Percentiles rank a stretch among this genome's conserved stretches.
Evolutionary conservation across 164 flowering plant genomes (phyloP).

Genomic region (Aristolochia fimbriata): DNA sequence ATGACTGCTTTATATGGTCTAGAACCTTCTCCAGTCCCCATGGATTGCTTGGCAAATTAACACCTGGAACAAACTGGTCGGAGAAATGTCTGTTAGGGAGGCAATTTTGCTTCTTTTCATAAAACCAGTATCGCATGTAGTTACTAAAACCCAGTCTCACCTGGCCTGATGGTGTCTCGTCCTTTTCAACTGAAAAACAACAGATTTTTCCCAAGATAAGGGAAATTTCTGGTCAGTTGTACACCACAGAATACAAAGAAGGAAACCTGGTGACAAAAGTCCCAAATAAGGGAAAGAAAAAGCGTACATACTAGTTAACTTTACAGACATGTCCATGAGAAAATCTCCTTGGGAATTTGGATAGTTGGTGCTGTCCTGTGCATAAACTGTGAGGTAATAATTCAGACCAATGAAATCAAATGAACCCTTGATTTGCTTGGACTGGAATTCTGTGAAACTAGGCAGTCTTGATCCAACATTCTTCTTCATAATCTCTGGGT

Average conservation of each 20-base stretch:
- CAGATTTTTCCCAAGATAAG: too few relatives aligned
- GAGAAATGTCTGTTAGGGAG: not conserved
- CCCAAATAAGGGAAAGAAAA: not conserved
- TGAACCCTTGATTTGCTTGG: slow-evolving; percentile 21
- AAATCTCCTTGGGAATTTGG: slow-evolving; percentile 8
- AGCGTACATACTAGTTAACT: slow-evolving; percentile 6
- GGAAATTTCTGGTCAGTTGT: too few relatives aligned
- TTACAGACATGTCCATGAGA: slow-evolving; percentile 11
- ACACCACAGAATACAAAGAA: too few relatives aligned
- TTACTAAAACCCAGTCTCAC: not conserved
- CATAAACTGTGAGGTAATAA: slow-evolving; percentile 15
- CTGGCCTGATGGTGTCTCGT: slow-evolving; percentile 6
- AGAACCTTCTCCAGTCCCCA: slow-evolving; percentile 11
- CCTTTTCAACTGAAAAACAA: not conserved
- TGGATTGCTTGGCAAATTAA: slow-evolving; percentile 4
- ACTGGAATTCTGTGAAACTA: slow-evolving; percentile 26
- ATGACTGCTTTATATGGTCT: slow-evolving; percentile 13
- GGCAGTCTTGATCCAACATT: slow-evolving; percentile 44
- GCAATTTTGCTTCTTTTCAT: too few relatives aligned
- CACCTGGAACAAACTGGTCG: slow-evolving; percentile 2
- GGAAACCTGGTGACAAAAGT: too few relatives aligned
- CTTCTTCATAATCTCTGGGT: slow-evolving; percentile 45
- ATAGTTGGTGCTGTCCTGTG: slow-evolving; percentile 9
- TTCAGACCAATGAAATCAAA: slow-evolving; percentile 25
- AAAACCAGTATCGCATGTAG: too few relatives aligned